These are phyloP conservation scores for Beauveria brongniartii DNA, from an alignment of 2,329 filamentous ascomycete genomes.

Conservation along the genomic window DNA sequence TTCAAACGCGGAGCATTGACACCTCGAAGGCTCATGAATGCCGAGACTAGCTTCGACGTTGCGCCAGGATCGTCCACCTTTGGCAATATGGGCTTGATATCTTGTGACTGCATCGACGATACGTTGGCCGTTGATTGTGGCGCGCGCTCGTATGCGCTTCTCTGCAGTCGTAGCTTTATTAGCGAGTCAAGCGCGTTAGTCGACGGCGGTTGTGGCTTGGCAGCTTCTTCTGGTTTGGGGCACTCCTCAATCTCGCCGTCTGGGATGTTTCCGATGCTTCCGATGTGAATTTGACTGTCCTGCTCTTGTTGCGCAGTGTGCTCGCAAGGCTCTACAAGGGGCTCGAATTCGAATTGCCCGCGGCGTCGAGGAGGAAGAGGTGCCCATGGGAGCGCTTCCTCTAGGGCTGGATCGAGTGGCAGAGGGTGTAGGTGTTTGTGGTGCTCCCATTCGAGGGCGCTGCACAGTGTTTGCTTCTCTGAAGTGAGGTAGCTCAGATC, in stretches of 20 bases:
- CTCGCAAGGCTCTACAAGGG: not conserved
- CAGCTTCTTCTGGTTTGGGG: not conserved
- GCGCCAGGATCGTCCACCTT: conserved; percentile 15
- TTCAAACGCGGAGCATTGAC: conserved; percentile 17
- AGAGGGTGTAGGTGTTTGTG: not conserved
- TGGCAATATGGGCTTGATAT: conserved; percentile 9
- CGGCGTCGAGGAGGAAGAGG: not conserved
- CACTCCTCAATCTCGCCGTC: conserved; percentile 2
- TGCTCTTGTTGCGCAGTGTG: too few species aligned
- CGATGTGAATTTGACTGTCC: not conserved
- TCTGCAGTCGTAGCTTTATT: not conserved
- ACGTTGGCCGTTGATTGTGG: not conserved
- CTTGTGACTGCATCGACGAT: not conserved
- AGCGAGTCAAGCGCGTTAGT: not conserved
- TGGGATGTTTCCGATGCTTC: not conserved
- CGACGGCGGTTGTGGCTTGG: not conserved
- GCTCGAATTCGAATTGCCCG: not conserved
- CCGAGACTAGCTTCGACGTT: conserved; percentile 21
- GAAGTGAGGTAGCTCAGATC: not conserved
- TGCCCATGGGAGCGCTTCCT: not conserved
- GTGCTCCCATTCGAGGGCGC: not conserved
- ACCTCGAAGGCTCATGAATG: conserved; percentile 25
- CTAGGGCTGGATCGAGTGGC: not conserved
- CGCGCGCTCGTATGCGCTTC: not conserved
- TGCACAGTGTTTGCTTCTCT: too few species aligned